Conservation (phyloP, 2,329 filamentous ascomycete species). For the Aspergillus sp. region DNA sequence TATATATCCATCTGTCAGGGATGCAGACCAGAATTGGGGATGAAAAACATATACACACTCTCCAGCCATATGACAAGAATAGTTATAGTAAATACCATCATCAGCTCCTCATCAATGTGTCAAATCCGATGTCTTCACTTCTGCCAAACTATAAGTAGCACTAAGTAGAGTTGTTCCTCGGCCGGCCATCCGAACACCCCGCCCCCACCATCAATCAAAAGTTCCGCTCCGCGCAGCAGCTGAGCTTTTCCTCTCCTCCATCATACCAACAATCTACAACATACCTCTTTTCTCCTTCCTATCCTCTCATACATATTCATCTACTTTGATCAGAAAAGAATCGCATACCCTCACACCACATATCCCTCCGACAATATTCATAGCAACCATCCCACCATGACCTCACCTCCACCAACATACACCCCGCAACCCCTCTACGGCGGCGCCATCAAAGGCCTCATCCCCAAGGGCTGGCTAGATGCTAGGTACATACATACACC, state of each 20-base stretch:
- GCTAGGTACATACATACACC: slow-evolving; percentile 35
- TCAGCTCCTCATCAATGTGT: too few relatives aligned
- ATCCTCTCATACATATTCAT: too few relatives aligned
- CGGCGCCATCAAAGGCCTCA: slow-evolving; percentile 36
- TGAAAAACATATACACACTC: too few relatives aligned
- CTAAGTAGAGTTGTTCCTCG: not conserved
- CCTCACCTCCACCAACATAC: slow-evolving; percentile 22
- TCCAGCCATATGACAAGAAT: too few relatives aligned
- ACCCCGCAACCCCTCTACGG: slow-evolving; percentile 37
- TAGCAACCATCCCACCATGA: not conserved
- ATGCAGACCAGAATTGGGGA: too few relatives aligned
- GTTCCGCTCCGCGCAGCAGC: not conserved
- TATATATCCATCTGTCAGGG: too few relatives aligned
- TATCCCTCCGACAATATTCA: not conserved
- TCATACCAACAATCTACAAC: not conserved
- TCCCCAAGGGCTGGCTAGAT: slow-evolving; percentile 40
- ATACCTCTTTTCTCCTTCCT: too few relatives aligned
- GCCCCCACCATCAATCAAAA: not conserved
- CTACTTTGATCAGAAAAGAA: too few relatives aligned
- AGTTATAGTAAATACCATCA: too few relatives aligned
- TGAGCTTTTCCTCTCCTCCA: not conserved
- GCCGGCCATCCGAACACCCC: not conserved
- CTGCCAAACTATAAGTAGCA: too few relatives aligned
- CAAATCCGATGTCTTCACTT: too few relatives aligned
- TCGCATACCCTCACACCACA: not conserved